Conservation (phyloP, 345 rosid species). For the Citrus unshiu region DNA sequence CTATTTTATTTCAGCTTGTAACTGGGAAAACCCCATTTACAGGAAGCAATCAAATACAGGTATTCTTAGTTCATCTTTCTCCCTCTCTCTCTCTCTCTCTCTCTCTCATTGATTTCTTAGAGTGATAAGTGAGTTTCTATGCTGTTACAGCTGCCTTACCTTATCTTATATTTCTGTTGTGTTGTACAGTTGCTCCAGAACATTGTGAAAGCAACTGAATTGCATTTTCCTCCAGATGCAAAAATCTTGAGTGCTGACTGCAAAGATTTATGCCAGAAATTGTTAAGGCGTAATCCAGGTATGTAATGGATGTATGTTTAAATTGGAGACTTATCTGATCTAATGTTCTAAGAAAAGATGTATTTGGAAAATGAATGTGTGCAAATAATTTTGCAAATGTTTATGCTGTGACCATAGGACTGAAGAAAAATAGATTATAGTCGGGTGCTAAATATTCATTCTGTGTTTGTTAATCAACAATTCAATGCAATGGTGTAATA, state of each 20-base stretch:
- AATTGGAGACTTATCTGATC: constrained; percentile 6
- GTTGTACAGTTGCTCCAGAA: constrained; percentile 84
- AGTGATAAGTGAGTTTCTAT: background rate
- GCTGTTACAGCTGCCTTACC: constrained; percentile 6
- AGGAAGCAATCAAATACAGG: constrained; percentile 91
- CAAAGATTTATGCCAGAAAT: constrained; percentile 83
- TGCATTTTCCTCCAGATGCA: constrained; percentile 66
- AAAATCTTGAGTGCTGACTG: constrained; percentile 63
- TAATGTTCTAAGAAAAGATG: background rate
- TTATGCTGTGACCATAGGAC: background rate
- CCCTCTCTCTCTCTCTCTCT: background rate
- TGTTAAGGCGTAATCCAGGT: constrained; percentile 95
- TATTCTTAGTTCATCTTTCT: constrained; percentile 17
- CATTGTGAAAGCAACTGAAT: constrained; percentile 71
- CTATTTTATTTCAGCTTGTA: constrained; percentile 92
- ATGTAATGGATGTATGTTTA: constrained; percentile 15
- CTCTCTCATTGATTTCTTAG: background rate
- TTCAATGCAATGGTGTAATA: background rate
- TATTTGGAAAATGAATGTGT: background rate
- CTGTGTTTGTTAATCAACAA: background rate
- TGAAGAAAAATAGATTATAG: background rate
- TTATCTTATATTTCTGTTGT: constrained; percentile 14
- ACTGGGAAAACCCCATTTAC: constrained; percentile 92
- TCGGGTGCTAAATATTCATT: constrained; percentile 3
- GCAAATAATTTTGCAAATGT: background rate